Evolutionary conservation across 2,329 filamentous ascomycete species (phyloP).

Genomic region (Didymella segeticola): DNA sequence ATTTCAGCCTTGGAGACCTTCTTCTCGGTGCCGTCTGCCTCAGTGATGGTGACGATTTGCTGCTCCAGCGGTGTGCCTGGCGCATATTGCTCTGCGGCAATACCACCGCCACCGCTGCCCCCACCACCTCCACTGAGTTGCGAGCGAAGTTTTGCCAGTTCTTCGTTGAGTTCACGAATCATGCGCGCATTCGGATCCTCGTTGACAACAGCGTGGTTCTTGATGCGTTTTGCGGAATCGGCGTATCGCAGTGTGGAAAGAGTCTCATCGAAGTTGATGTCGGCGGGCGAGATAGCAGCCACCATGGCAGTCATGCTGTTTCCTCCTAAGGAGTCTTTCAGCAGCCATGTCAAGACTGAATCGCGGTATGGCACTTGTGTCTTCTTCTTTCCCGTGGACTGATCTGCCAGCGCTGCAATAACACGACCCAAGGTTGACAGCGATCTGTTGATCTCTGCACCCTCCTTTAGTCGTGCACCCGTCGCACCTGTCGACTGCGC

Average conservation of each 20-base stretch:
- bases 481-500: conserved; percentile 97
- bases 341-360: conserved; percentile 91
- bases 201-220: conserved; percentile 99
- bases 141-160: conserved; percentile 81
- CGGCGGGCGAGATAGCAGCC: conserved; percentile 94
- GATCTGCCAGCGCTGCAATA: conserved; percentile 91
- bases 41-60: conserved; percentile 94
- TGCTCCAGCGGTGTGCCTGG: conserved; percentile 91
- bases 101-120: conserved; percentile 48
- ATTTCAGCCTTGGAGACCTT: conserved; percentile 99
- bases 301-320: conserved; percentile 99
- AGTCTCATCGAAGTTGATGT: conserved; percentile 99
- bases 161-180: conserved; percentile 97
- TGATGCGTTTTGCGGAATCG: conserved; percentile 97
- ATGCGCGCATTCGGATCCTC: conserved; percentile 98
- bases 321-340: conserved; percentile 95
- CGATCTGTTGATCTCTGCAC: conserved; percentile 97
- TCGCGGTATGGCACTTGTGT: conserved; percentile 94
- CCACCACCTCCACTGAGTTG: conserved; percentile 67
- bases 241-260: conserved; percentile 94
- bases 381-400: conserved; percentile 82
- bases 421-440: conserved; percentile 96
- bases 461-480: conserved; percentile 92
- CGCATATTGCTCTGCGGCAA: conserved; percentile 79
- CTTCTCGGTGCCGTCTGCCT: conserved; percentile 83